Evolutionary conservation across 345 rosid species (phyloP).

Genomic region (Eutrema heterophyllum): DNA sequence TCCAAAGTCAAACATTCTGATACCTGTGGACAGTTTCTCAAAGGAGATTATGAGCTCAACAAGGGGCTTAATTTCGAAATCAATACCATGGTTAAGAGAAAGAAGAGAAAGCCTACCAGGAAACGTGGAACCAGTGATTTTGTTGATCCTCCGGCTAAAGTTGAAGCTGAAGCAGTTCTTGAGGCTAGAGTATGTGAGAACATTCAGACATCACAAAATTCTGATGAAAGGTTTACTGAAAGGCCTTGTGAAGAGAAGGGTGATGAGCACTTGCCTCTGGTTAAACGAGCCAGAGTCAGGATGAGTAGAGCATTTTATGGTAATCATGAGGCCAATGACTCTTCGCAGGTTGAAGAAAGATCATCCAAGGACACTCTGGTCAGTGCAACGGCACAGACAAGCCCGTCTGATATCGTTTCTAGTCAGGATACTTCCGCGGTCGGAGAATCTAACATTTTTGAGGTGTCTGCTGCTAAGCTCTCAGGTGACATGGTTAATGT

Average conservation of each 20-base stretch:
- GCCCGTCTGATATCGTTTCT: conserved; percentile 29
- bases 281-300: conserved; percentile 95
- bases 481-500: conserved; percentile 23
- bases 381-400: conserved; percentile 36
- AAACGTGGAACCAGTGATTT: conserved; percentile 46
- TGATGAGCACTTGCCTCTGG: conserved; percentile 88
- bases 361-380: conserved; percentile 29
- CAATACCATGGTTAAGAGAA: conserved; percentile 55
- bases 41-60: conserved; percentile 50
- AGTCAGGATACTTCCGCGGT: conserved; percentile 34
- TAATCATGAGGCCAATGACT: conserved; percentile 27
- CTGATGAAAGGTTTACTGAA: conserved; percentile 35
- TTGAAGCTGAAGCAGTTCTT: conserved; percentile 36
- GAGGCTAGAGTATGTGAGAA: conserved; percentile 28
- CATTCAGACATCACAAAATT: conserved; percentile 37
- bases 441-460: conserved; percentile 34
- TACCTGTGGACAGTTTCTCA: conserved; percentile 42
- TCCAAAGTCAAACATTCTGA: conserved; percentile 44
- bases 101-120: conserved; percentile 71
- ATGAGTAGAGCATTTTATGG: conserved; percentile 59
- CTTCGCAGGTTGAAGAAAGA: conserved; percentile 45
- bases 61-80: conserved; percentile 71
- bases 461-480: conserved; percentile 32
- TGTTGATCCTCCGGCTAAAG: conserved; percentile 39
- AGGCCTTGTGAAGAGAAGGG: conserved; percentile 63